Evolutionary conservation across 306 rosid species (phyloP).

Genomic region (Corylus americana): DNA sequence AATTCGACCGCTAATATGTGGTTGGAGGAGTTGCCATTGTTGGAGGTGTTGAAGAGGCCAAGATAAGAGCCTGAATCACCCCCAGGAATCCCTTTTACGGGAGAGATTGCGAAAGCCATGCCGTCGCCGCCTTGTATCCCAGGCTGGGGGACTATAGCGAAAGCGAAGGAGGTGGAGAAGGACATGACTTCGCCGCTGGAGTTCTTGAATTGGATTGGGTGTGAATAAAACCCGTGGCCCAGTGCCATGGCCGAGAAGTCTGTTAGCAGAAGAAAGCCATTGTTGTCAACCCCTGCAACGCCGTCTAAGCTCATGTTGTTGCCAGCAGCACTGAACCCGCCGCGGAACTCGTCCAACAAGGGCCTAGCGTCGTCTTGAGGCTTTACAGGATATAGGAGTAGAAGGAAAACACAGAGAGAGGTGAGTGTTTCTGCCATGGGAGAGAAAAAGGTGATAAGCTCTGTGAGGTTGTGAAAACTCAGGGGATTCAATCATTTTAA

Average conservation of each 20-base stretch:
- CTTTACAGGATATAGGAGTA: constrained; percentile 16
- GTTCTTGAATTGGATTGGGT: constrained; percentile 9
- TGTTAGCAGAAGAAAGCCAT: constrained; percentile 41
- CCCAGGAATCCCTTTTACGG: not conserved
- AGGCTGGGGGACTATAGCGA: not conserved
- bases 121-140: constrained; percentile 10
- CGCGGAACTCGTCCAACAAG: constrained; percentile 6
- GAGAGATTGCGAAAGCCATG: constrained; percentile 11
- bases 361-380: constrained; percentile 8
- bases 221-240: constrained; percentile 13
- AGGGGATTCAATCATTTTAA: not conserved
- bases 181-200: constrained; percentile 11
- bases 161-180: constrained; percentile 13
- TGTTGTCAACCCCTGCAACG: constrained; percentile 30
- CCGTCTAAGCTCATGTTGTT: constrained; percentile 47
- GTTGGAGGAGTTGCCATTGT: constrained; percentile 28
- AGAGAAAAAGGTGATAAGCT: not conserved
- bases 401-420: constrained; percentile 19
- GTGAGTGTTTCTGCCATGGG: constrained; percentile 33
- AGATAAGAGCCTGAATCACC: constrained; percentile 28
- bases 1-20: constrained; percentile 37
- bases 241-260: constrained; percentile 23
- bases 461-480: not conserved
- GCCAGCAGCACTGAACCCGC: constrained; percentile 11
- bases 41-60: constrained; percentile 32